A percentile compares a stretch with the other conserved stretches of the same genome.
Evolutionary conservation across 1,284 basidiomycete species (phyloP).

Genomic region (Rhodotorula sp.): DNA sequence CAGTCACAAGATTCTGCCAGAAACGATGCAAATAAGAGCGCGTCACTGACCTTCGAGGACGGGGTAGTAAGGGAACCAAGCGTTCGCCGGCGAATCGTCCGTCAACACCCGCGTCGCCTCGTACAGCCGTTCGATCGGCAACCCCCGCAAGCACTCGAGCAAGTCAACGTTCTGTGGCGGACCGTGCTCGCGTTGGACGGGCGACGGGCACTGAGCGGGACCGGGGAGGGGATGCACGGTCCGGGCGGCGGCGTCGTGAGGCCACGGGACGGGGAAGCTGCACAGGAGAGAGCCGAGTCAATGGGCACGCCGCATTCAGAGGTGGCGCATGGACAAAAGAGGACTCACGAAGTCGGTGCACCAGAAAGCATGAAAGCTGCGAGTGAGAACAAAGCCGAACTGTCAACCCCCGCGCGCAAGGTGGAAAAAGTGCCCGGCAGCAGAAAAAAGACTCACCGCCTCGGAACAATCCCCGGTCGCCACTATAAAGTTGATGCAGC

Average conservation of each 20-base stretch:
- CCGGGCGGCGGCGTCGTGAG: slow-evolving; percentile 36
- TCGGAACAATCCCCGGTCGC: slow-evolving; percentile 25
- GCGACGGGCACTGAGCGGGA: slow-evolving; percentile 31
- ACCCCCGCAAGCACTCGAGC: slow-evolving; percentile 21
- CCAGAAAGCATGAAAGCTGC: slow-evolving; percentile 41
- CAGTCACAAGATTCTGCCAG: no score
- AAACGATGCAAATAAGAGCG: no score
- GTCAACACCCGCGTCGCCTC: slow-evolving; percentile 12
- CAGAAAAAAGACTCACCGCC: slow-evolving; percentile 16
- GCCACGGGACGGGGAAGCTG: slow-evolving; percentile 40
- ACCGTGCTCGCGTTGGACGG: slow-evolving; percentile 22
- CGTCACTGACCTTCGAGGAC: slow-evolving; percentile 9
- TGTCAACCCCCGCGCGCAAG: neutral
- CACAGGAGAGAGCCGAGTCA: no score
- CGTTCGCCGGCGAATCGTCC: slow-evolving; percentile 23
- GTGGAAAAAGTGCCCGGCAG: neutral
- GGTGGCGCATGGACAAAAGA: no score
- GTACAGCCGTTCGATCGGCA: slow-evolving; percentile 18
- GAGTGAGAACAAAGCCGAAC: no score
- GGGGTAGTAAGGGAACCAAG: slow-evolving; percentile 37
- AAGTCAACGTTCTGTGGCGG: slow-evolving; percentile 33
- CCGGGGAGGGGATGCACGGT: slow-evolving; percentile 36
- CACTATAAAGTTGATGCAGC: slow-evolving; percentile 34
- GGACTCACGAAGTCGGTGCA: slow-evolving; percentile 34
- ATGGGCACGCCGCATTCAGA: neutral